Conservation (phyloP, 257 asterid genomes). For the Ehretia macrophylla region DNA sequence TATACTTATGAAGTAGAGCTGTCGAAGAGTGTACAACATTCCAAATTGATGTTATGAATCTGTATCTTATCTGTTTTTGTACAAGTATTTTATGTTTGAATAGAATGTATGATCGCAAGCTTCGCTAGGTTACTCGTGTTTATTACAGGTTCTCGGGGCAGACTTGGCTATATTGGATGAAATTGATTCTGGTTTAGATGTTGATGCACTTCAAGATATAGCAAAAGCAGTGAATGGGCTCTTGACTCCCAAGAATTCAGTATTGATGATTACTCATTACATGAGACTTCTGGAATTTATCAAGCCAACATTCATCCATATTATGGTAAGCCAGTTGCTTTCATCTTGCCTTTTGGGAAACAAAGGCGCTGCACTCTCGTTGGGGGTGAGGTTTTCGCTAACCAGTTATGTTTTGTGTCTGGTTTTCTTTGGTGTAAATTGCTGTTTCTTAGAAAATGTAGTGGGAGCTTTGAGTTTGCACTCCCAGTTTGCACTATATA, state of each 20-base stretch:
- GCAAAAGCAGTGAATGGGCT: conserved; percentile 83
- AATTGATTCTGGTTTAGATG: conserved; percentile 98
- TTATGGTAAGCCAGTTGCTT: conserved; percentile 64
- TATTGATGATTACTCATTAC: conserved; percentile 95
- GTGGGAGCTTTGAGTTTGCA: too few relatives aligned
- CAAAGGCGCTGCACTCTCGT: background rate
- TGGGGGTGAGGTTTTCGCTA: too few relatives aligned
- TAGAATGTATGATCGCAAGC: background rate
- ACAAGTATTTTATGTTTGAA: too few relatives aligned
- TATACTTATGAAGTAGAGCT: too few relatives aligned
- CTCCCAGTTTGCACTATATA: too few relatives aligned
- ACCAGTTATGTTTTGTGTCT: too few relatives aligned
- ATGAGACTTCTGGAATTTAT: conserved; percentile 81
- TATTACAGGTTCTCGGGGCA: conserved; percentile 90
- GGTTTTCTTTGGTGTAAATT: too few relatives aligned
- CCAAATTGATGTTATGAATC: background rate
- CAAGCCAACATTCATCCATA: conserved; percentile 70
- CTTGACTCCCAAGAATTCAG: conserved; percentile 60
- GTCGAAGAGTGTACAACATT: background rate
- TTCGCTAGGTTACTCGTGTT: conserved; percentile 17
- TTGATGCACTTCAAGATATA: conserved; percentile 91
- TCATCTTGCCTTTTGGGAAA: background rate
- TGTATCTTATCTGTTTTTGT: too few relatives aligned
- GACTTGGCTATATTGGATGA: conserved; percentile 88
- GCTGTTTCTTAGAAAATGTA: too few relatives aligned